Percentiles rank a stretch among this genome's conserved stretches.
These are phyloP conservation scores for Leccinellum albellum DNA, from an alignment of 768 basidiomycete species.

Conservation along the genomic window DNA sequence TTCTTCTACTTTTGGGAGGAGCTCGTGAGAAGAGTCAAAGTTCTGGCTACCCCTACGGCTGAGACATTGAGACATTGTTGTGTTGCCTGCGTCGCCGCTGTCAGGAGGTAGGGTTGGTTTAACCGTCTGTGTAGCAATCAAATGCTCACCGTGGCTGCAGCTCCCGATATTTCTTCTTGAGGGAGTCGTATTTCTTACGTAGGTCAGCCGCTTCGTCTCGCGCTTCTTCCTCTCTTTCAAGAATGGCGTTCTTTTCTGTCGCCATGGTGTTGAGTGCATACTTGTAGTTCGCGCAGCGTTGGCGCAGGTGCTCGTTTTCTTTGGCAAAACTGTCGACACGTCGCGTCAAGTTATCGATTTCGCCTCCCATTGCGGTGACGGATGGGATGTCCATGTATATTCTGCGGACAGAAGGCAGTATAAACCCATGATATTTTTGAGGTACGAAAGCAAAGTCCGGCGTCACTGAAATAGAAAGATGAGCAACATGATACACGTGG, in stretches of 20 bases:
- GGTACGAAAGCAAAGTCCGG: conserved; percentile 51
- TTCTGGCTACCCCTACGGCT: conserved; percentile 9
- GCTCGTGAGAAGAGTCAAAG: conserved; percentile 8
- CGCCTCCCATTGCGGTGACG: conserved; percentile 20
- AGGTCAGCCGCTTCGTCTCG: conserved; percentile 40
- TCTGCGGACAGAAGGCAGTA: conserved; percentile 55
- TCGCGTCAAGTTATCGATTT: conserved; percentile 36
- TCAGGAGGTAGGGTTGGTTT: background rate
- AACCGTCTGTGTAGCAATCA: background rate
- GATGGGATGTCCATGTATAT: conserved; percentile 48
- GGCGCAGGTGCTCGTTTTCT: conserved; percentile 43
- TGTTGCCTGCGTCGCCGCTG: conserved; percentile 6
- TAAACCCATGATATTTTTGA: conserved; percentile 52
- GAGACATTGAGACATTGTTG: conserved; percentile 1
- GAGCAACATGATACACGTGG: background rate
- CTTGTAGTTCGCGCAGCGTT: conserved; percentile 41
- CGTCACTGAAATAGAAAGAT: conserved; percentile 34
- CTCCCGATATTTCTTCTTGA: conserved; percentile 27
- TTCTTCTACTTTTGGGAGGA: conserved; percentile 24
- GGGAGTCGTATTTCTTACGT: conserved; percentile 29
- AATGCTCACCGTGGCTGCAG: conserved; percentile 12
- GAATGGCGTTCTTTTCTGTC: conserved; percentile 27
- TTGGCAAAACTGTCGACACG: conserved; percentile 36
- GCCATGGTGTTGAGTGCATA: conserved; percentile 31
- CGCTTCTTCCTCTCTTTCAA: conserved; percentile 32